Conservation (phyloP, 495 filamentous ascomycete genomes). For the Talaromyces thailandensis region DNA sequence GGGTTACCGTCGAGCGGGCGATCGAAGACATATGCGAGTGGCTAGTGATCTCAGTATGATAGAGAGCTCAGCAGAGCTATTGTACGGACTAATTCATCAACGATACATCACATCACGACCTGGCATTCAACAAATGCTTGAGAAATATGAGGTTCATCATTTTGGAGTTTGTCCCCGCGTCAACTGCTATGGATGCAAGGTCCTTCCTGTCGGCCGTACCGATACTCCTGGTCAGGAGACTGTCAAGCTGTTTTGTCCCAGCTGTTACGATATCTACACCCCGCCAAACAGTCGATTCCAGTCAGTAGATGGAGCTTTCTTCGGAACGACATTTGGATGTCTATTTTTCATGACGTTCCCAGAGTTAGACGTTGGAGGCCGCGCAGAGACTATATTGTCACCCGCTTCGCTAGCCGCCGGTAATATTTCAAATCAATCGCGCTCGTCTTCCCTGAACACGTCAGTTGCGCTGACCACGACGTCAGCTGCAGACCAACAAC, state of each 20-base stretch:
- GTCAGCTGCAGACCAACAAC: constrained; percentile 9
- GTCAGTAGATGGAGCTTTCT: constrained; percentile 96
- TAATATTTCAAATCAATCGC: constrained; percentile 23
- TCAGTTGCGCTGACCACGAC: constrained; percentile 15
- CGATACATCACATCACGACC: constrained; percentile 96
- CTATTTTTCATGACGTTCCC: constrained; percentile 98
- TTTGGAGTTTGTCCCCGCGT: constrained; percentile 91
- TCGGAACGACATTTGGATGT: constrained; percentile 88
- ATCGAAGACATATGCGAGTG: constrained; percentile 76
- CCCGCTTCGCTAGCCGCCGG: constrained; percentile 27
- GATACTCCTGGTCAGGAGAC: constrained; percentile 95
- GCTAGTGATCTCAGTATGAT: constrained; percentile 89
- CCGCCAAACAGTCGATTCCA: constrained; percentile 96
- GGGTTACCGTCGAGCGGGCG: constrained; percentile 48
- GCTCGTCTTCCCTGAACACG: constrained; percentile 26
- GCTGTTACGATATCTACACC: constrained; percentile 93
- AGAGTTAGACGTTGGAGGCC: constrained; percentile 66
- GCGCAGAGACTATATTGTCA: constrained; percentile 20
- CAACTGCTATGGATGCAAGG: constrained; percentile 75
- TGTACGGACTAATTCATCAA: constrained; percentile 97
- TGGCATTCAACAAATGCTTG: constrained; percentile 97
- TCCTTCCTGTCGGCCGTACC: constrained; percentile 84
- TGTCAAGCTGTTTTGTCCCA: constrained; percentile 96
- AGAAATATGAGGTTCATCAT: constrained; percentile 94
- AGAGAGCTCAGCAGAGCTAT: constrained; percentile 91